Base-by-base conservation (phyloP, 176 grass and related monocot genomes). In the Ensete ventricosum region DNA sequence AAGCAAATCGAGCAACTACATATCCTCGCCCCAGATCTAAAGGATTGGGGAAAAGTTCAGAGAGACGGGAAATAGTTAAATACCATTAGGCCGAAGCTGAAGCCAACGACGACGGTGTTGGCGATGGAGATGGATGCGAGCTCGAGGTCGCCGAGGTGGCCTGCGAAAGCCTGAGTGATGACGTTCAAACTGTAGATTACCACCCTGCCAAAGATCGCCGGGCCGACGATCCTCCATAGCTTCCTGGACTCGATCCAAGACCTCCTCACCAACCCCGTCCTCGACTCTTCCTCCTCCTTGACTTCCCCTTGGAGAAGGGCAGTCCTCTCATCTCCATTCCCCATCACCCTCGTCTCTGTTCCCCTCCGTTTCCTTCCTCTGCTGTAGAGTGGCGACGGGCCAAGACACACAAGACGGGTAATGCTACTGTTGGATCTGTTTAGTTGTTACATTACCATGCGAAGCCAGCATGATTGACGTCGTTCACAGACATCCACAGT, bases 1-100 rank as follows among this genome's bases (percentile, higher is more conserved):
- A 43, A 43, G 34, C 4, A 43, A 43, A 43, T 43, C 34, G 34
- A 43, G 34, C 34, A 43, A 43, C 34, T 43, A 43, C 34, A 43
- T 43, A 43, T 43, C 4, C 34, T 43, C 34, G 6, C 3, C 34
- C 34, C 34, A 43, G 34, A 43, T 6, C 34, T 43, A 43, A 43
- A 43, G 34, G 4, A 43, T 43, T 43, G 34, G 34, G 34, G 34
- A 43, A 43, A 43, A 43, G 34, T 43, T 43, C 34, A 43, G 34
- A 43, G 34, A 6, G 0, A 43, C 34, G 34, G 34, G 34, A 43
- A 43, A 43, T 4, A 0, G 34, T 43, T 43, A 43, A 43, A 43
- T 89, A 97, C 94, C 94, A 98, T 85, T 76, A 98, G 86, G 19
- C 94, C 90, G 71, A 98, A 93, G 87, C 48, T 98, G 90, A 98